These are phyloP conservation scores for Lachnellula hyalina DNA, from an alignment of 2,329 filamentous ascomycete genomes.

Conservation along the genomic window DNA sequence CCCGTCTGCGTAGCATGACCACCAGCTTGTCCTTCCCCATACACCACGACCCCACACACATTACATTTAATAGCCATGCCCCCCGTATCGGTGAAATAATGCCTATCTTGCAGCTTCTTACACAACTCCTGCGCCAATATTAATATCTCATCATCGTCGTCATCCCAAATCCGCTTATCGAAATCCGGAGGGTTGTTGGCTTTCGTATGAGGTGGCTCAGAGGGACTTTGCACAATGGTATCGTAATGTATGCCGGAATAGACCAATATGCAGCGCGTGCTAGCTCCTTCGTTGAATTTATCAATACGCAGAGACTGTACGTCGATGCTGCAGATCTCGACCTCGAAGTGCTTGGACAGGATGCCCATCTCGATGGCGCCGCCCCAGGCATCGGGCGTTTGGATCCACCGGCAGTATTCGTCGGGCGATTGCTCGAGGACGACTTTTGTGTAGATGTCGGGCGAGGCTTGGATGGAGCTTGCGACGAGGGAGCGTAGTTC, in stretches of 20 bases:
- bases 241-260: slow-evolving; percentile 96
- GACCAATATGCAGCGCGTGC: slow-evolving; percentile 69
- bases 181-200: slow-evolving; percentile 62
- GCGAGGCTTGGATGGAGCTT: slow-evolving; percentile 68
- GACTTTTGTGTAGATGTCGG: slow-evolving; percentile 66
- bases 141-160: slow-evolving; percentile 60
- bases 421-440: slow-evolving; percentile 67
- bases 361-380: slow-evolving; percentile 87
- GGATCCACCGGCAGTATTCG: slow-evolving; percentile 78
- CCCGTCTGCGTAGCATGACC: slow-evolving; percentile 58
- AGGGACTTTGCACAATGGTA: slow-evolving; percentile 70
- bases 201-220: slow-evolving; percentile 49
- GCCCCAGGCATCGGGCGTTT: slow-evolving; percentile 78
- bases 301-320: slow-evolving; percentile 65
- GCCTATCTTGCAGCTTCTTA: slow-evolving; percentile 58
- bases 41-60: slow-evolving; percentile 61
- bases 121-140: slow-evolving; percentile 61
- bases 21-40: slow-evolving; percentile 58
- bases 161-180: slow-evolving; percentile 60
- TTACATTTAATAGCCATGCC: slow-evolving; percentile 77
- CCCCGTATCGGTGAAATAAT: slow-evolving; percentile 87
- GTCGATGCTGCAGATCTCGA: slow-evolving; percentile 82
- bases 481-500: slow-evolving; percentile 75
- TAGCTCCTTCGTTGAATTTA: slow-evolving; percentile 68
- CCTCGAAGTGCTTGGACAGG: slow-evolving; percentile 74